Percentiles rank a stretch among this genome's conserved stretches.
phyloP scores from a whole-genome alignment of 768 basidiomycete genomes.

The Fomitopsis pulvina region DNA sequence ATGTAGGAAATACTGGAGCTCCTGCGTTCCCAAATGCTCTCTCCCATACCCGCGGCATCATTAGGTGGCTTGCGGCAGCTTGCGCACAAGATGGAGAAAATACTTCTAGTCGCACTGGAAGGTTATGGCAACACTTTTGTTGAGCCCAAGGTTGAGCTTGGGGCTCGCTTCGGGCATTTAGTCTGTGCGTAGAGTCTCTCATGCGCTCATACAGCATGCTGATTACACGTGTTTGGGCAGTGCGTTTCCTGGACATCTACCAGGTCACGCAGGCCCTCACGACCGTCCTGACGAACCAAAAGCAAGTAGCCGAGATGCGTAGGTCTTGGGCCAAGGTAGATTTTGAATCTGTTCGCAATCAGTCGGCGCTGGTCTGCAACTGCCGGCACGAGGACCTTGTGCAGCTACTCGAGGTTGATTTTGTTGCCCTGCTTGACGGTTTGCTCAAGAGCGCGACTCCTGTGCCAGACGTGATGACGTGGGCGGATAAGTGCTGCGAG shows the following conservation, averaged over 20 bases:
- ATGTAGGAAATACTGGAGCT: conserved; percentile 80
- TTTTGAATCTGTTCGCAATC: conserved; percentile 87
- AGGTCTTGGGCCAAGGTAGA: conserved; percentile 85
- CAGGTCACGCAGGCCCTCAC: conserved; percentile 86
- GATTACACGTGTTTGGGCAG: conserved; percentile 29
- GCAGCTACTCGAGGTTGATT: conserved; percentile 80
- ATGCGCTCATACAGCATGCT: not conserved
- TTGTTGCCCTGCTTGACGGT: conserved; percentile 68
- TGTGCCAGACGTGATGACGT: conserved; percentile 81
- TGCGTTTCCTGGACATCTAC: conserved; percentile 88
- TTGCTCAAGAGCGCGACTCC: conserved; percentile 70
- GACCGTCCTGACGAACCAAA: conserved; percentile 84
- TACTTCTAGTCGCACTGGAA: conserved; percentile 73
- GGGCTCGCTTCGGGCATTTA: conserved; percentile 86
- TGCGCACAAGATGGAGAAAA: conserved; percentile 90
- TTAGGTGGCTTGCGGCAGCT: conserved; percentile 70
- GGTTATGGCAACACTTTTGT: conserved; percentile 85
- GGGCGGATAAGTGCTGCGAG: conserved; percentile 90
- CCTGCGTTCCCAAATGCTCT: conserved; percentile 78
- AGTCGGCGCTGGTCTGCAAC: conserved; percentile 89
- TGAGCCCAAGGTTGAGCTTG: conserved; percentile 86
- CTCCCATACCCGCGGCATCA: conserved; percentile 61
- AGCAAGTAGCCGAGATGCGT: conserved; percentile 80
- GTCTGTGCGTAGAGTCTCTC: conserved; percentile 53
- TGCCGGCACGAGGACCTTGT: conserved; percentile 87